Evolutionary conservation across 2,329 filamentous ascomycete genomes (phyloP).

Genomic region (Orbilia brochopaga): DNA sequence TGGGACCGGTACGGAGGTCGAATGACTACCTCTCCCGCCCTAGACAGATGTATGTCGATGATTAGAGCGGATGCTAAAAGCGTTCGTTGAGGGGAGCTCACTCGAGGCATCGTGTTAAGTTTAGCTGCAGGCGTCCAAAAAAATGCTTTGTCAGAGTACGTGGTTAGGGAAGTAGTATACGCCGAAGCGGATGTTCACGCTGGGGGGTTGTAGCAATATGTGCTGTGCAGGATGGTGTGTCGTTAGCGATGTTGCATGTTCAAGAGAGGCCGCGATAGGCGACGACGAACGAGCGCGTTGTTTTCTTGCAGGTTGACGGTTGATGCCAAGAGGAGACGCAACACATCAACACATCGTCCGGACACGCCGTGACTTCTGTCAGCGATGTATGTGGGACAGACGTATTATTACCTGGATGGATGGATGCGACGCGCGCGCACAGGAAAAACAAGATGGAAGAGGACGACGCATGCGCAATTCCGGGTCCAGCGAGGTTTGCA

Average conservation of each 20-base stretch:
- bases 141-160: neutral
- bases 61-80: neutral
- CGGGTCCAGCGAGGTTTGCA: neutral
- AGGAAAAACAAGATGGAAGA: neutral
- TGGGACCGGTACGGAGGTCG: constrained; percentile 43
- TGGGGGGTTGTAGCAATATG: neutral
- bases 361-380: too few relatives aligned
- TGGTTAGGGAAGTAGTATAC: neutral
- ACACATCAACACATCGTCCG: too few relatives aligned
- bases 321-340: too few relatives aligned
- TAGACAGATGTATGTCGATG: neutral
- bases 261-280: too few relatives aligned
- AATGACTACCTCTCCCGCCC: constrained; percentile 47
- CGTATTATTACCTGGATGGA: too few relatives aligned
- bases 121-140: too few relatives aligned
- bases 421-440: too few relatives aligned
- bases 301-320: too few relatives aligned
- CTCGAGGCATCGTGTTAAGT: constrained; percentile 30
- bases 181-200: neutral
- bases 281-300: too few relatives aligned
- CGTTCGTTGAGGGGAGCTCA: neutral
- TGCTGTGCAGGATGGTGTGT: too few relatives aligned
- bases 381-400: too few relatives aligned
- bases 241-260: too few relatives aligned
- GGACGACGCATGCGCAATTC: neutral